Conservation (phyloP, 176 grass and related monocot species). For the Oryza meridionalis region DNA sequence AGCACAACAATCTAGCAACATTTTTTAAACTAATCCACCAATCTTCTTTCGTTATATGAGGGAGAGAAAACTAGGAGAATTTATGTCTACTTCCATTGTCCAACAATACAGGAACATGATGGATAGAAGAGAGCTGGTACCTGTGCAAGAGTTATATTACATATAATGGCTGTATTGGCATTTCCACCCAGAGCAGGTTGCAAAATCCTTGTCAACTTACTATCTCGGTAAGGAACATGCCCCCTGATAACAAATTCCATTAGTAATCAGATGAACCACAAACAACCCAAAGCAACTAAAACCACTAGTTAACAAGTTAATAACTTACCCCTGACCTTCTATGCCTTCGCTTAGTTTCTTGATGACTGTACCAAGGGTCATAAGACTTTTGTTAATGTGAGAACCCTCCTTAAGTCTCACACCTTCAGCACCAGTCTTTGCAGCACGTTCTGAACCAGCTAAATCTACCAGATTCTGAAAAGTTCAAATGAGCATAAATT, state of each 20-base stretch:
- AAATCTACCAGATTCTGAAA: conserved; percentile 96
- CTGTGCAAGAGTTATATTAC: conserved; percentile 96
- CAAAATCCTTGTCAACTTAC: conserved; percentile 90
- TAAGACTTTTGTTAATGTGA: conserved; percentile 97
- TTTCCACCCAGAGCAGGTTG: conserved; percentile 94
- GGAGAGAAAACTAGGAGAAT: not conserved
- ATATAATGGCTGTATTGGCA: conserved; percentile 95
- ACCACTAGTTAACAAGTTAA: conserved; percentile 16
- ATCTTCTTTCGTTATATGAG: not conserved
- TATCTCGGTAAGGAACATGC: conserved; percentile 93
- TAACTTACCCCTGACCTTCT: conserved; percentile 83
- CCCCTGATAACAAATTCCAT: conserved; percentile 56
- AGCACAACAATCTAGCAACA: conserved; percentile 20
- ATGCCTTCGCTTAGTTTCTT: conserved; percentile 94
- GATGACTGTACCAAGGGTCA: conserved; percentile 91
- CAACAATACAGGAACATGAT: conserved; percentile 16
- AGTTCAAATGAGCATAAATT: conserved; percentile 36
- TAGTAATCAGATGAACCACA: conserved; percentile 37
- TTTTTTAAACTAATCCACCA: not conserved
- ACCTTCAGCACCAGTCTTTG: conserved; percentile 96
- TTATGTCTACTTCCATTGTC: conserved; percentile 17
- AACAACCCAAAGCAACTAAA: conserved; percentile 31
- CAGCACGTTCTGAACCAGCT: conserved; percentile 94
- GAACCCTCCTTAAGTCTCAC: conserved; percentile 95
- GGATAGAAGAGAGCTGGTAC: conserved; percentile 40